Percentiles rank a stretch among this genome's conserved stretches.
These are phyloP conservation scores for Candida buenavistaensis DNA, from an alignment of 1,139 yeast species.

Conservation along the genomic window DNA sequence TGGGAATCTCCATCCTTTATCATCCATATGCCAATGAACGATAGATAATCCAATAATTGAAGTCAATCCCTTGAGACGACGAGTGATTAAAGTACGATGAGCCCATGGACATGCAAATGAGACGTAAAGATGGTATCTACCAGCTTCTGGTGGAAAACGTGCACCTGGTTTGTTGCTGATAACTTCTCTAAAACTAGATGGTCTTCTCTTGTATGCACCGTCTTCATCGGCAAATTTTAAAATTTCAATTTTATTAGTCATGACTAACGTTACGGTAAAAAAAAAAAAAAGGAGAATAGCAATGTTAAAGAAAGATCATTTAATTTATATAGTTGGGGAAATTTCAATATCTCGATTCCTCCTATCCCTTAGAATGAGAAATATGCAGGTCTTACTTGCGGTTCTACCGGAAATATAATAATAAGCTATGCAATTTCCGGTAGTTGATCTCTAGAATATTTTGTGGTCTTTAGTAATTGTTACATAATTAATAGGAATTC, in stretches of 20 bases:
- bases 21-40: constrained; percentile 88
- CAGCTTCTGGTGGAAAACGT: constrained; percentile 68
- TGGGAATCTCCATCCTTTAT: constrained; percentile 81
- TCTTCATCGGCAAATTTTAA: constrained; percentile 48
- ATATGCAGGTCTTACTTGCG: constrained; percentile 2
- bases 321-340: constrained; percentile 3
- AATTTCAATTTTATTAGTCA: constrained; percentile 32
- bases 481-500: too few species aligned
- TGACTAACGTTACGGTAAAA: too few species aligned
- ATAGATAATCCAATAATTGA: constrained; percentile 65
- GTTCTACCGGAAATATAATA: too few species aligned
- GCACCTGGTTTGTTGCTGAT: constrained; percentile 63
- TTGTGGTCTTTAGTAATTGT: too few species aligned
- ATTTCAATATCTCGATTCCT: too few species aligned
- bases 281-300: too few species aligned
- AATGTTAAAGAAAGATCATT: too few species aligned
- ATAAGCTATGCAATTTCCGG: too few species aligned
- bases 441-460: too few species aligned
- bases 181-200: constrained; percentile 51
- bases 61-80: constrained; percentile 77
- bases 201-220: constrained; percentile 56
- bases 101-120: constrained; percentile 97
- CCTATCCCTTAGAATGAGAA: too few species aligned
- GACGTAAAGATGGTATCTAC: constrained; percentile 85
- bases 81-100: constrained; percentile 75